Evolutionary conservation across 2,329 filamentous ascomycete species (phyloP).

Genomic region (Nectriaceae sp.): DNA sequence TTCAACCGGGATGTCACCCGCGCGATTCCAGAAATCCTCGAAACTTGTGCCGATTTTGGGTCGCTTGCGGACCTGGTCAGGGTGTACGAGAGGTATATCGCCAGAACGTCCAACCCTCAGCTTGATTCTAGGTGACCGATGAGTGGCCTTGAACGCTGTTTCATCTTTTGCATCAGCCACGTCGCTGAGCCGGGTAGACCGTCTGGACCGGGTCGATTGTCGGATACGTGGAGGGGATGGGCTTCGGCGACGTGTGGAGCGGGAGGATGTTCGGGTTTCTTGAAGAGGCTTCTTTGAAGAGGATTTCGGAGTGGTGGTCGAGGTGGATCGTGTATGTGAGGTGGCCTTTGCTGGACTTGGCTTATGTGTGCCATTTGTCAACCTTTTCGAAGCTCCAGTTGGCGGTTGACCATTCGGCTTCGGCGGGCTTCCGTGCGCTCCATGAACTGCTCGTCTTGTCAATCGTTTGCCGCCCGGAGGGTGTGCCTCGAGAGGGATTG

Average conservation of each 20-base stretch:
- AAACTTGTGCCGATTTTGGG: slow-evolving; percentile 57
- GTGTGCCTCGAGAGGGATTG: slow-evolving; percentile 54
- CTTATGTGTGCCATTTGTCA: slow-evolving; percentile 27
- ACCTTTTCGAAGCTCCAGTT: slow-evolving; percentile 28
- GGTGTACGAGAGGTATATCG: slow-evolving; percentile 59
- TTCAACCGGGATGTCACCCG: slow-evolving; percentile 53
- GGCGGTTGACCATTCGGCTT: slow-evolving; percentile 28
- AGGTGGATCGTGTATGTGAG: slow-evolving; percentile 19
- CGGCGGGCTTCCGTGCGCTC: slow-evolving; percentile 35
- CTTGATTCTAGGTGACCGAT: slow-evolving; percentile 49
- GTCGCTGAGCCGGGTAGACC: slow-evolving; percentile 43
- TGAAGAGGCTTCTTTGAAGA: slow-evolving; percentile 30
- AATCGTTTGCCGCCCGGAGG: slow-evolving; percentile 51
- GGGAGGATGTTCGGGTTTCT: slow-evolving; percentile 32
- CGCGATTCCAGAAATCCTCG: slow-evolving; percentile 58
- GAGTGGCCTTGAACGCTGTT: slow-evolving; percentile 20
- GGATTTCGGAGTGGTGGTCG: slow-evolving; percentile 32
- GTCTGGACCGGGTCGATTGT: slow-evolving; percentile 45
- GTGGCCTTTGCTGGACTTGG: slow-evolving; percentile 27
- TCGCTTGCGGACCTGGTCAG: slow-evolving; percentile 55
- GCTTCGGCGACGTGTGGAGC: slow-evolving; percentile 41
- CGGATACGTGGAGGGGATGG: slow-evolving; percentile 43
- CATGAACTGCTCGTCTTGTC: slow-evolving; percentile 45
- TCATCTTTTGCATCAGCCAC: slow-evolving; percentile 20
- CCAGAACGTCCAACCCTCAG: slow-evolving; percentile 43